Evolutionary conservation across 129 eudicot species (phyloP).

Genomic region (Lonicera japonica): DNA sequence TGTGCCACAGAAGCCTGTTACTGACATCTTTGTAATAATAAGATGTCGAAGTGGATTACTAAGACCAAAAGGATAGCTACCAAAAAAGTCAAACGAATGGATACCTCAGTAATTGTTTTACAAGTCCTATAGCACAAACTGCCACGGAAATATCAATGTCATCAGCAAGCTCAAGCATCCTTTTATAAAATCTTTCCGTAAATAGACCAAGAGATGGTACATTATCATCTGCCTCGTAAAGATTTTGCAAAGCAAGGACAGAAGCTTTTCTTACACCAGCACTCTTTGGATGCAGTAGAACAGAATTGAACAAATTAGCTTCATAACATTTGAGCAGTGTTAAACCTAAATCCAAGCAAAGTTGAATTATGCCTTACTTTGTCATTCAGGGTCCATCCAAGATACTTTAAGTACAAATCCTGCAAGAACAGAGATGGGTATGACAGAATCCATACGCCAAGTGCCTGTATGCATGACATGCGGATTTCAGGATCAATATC

Average conservation of each 20-base stretch:
- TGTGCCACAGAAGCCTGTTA: conserved; percentile 12
- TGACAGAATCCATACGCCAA: conserved; percentile 90
- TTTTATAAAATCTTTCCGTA: conserved; percentile 72
- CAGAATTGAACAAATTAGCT: background rate
- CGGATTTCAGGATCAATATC: conserved; percentile 94
- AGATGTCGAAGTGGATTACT: background rate
- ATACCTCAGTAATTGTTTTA: conserved; percentile 83
- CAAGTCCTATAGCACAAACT: conserved; percentile 94
- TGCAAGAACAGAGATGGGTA: conserved; percentile 93
- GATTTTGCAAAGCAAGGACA: conserved; percentile 81
- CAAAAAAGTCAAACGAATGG: background rate
- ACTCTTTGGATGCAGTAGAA: conserved; percentile 45
- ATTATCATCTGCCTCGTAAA: conserved; percentile 89
- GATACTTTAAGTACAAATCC: conserved; percentile 90
- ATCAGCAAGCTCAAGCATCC: conserved; percentile 98
- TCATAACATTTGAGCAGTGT: background rate
- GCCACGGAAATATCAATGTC: conserved; percentile 90
- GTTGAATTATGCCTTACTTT: conserved; percentile 44
- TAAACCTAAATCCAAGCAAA: background rate
- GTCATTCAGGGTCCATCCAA: conserved; percentile 98
- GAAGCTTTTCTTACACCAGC: conserved; percentile 96
- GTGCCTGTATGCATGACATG: conserved; percentile 88
- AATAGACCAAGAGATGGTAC: conserved; percentile 92
- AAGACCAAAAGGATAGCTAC: background rate
- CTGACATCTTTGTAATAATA: background rate